Evolutionary conservation across 352 stramenopile species (phyloP).

Genomic region (Phytophthora aleatoria): DNA sequence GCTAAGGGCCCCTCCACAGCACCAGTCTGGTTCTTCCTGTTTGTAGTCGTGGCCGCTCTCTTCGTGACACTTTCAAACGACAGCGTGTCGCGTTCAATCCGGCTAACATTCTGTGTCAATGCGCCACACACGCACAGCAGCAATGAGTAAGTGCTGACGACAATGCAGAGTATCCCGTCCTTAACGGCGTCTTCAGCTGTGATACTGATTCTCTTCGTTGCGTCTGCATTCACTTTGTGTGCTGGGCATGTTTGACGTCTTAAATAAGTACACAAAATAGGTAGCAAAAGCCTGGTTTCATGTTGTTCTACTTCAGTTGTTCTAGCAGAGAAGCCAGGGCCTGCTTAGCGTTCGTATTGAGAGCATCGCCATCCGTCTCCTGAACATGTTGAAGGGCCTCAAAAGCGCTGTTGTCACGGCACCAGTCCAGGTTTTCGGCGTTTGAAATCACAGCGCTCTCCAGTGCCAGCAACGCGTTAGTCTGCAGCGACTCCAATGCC

Average conservation of each 20-base stretch:
- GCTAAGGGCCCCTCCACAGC: conserved; percentile 36
- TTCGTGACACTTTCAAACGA: conserved; percentile 79
- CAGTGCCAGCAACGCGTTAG: conserved; percentile 70
- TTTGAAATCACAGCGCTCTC: conserved; percentile 60
- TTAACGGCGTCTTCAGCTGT: not conserved
- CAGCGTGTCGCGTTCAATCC: conserved; percentile 55
- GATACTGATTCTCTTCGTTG: not conserved
- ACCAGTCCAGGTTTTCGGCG: conserved; percentile 55
- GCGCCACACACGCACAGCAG: conserved; percentile 29
- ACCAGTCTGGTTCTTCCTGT: conserved; percentile 57
- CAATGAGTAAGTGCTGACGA: conserved; percentile 28
- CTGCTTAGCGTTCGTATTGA: conserved; percentile 60
- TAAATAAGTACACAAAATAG: conserved; percentile 5
- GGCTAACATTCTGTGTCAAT: conserved; percentile 28
- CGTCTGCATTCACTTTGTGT: no score
- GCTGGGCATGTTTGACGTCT: not conserved
- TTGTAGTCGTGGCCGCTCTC: conserved; percentile 52
- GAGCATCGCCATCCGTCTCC: conserved; percentile 48
- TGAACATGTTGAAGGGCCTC: conserved; percentile 49
- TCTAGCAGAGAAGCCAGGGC: conserved; percentile 52
- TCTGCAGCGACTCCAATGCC: conserved; percentile 60
- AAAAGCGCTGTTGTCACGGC: conserved; percentile 44
- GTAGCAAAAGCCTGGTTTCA: conserved; percentile 9
- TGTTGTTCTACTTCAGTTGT: conserved; percentile 41
- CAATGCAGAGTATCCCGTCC: not conserved